These are phyloP conservation scores for Meira nashicola DNA, from an alignment of 1,284 basidiomycete genomes.

Conservation along the genomic window DNA sequence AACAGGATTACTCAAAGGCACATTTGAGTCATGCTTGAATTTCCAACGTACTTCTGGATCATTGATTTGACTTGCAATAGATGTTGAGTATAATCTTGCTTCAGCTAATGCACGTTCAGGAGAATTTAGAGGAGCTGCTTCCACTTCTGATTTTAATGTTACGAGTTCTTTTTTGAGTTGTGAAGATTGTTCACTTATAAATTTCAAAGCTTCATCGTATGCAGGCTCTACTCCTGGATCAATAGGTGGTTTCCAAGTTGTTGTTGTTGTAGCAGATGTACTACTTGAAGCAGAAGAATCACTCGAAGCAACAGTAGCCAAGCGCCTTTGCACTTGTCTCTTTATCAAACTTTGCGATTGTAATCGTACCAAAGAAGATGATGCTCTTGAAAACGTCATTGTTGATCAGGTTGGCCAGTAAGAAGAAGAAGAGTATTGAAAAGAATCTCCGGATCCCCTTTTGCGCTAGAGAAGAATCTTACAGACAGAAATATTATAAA, in stretches of 20 bases:
- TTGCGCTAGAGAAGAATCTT: no score
- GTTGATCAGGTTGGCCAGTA: no score
- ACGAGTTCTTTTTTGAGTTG: conserved; percentile 58
- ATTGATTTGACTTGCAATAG: conserved; percentile 68
- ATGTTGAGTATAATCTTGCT: conserved; percentile 54
- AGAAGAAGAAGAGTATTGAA: no score
- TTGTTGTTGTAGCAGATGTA: conserved; percentile 9
- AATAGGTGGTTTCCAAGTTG: conserved; percentile 58
- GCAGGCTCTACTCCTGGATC: conserved; percentile 67
- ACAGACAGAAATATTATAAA: no score
- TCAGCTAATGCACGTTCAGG: not conserved
- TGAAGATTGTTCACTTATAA: conserved; percentile 59
- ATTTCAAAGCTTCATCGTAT: conserved; percentile 73
- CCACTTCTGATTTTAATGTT: conserved; percentile 25
- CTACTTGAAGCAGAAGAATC: conserved; percentile 11
- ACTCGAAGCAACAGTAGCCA: conserved; percentile 8
- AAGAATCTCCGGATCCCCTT: no score
- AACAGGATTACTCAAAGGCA: conserved; percentile 59
- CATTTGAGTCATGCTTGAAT: conserved; percentile 70
- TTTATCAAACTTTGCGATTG: no score
- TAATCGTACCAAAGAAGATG: no score
- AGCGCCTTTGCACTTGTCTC: not conserved
- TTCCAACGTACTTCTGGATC: conserved; percentile 72
- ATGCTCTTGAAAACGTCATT: no score
- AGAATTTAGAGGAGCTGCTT: not conserved